Base-by-base conservation (phyloP, 1,284 basidiomycete species). In the Trametes sp. region DNA sequence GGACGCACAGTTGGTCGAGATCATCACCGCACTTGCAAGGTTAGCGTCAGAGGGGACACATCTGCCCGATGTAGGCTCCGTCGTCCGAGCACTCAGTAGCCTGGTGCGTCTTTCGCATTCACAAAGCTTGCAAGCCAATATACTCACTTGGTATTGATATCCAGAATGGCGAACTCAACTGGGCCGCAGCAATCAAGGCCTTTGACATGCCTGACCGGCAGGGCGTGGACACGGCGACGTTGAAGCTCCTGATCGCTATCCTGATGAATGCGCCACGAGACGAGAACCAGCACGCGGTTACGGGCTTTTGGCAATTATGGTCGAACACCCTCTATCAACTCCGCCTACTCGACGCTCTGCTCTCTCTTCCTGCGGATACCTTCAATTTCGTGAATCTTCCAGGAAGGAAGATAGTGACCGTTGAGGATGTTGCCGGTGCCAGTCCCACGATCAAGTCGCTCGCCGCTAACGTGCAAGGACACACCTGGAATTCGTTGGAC, bases 401-500 rank as follows among this genome's bases (percentile, higher is more conserved):
- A 24, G 90, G 91, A 10, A 85, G 87, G 28, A 83, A 92, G 64
- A 90, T 95, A 57, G 93, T 96, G 21, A 90, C 92, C 0, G 88
- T 94, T 36, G 94, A 96, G 46, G 92, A 96, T 66, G 93, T 96
- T 31, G 85, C 92, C 2, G 83, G 86, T 61, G 86, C 93, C 31
- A 92, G 91, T 70, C 90, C 92, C n/a, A 93, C 93, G 21, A 94
- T 95, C 80, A 92, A 94, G 74, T 85, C 89, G 14, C 80, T 94
- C 58, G 89, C 95, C 19, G 87, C 92, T 46, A 90, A 94, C 68
- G 93, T 97, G 23, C 94, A 97, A 73, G 88, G 87, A 2, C 93
- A 94, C 69, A 90, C 94, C 0, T 98, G 96, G 96, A 98, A 98
- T 75, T 94, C 94, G 11, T 80, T 96, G 19, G 96, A 98, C 69